Conservation (phyloP, 2,329 filamentous ascomycete genomes). For the Corynespora cassiicola region DNA sequence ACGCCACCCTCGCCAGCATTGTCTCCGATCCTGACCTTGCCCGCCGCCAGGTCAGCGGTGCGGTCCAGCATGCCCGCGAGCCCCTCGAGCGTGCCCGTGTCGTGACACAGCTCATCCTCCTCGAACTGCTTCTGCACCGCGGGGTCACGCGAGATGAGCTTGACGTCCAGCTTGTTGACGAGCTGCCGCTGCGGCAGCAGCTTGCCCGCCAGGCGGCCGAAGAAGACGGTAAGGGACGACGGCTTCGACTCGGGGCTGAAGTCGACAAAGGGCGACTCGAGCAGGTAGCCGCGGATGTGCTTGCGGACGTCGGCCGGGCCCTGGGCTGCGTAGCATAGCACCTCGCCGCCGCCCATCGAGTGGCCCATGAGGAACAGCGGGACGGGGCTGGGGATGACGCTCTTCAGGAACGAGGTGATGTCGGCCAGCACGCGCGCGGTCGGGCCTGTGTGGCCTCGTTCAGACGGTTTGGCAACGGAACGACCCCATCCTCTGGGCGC, state of each 20-base stretch:
- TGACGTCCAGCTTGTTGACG: conserved; percentile 68
- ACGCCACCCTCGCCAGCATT: conserved; percentile 60
- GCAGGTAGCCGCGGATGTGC: conserved; percentile 74
- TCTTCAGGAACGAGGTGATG: conserved; percentile 75
- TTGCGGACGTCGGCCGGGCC: conserved; percentile 60
- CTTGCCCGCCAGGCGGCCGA: conserved; percentile 71
- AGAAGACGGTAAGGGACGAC: conserved; percentile 64
- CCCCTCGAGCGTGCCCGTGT: conserved; percentile 85
- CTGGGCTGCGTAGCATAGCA: conserved; percentile 64
- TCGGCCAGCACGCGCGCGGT: conserved; percentile 77
- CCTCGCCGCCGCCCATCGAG: conserved; percentile 87
- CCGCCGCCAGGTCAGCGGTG: conserved; percentile 65
- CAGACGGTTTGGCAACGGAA: conserved; percentile 65
- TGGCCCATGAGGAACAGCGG: conserved; percentile 89
- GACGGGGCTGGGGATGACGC: conserved; percentile 58
- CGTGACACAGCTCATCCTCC: conserved; percentile 76
- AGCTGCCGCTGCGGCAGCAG: conserved; percentile 73
- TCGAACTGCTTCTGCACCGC: conserved; percentile 66
- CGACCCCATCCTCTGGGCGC: conserved; percentile 78
- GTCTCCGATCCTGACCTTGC: conserved; percentile 55
- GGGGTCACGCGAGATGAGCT: conserved; percentile 71
- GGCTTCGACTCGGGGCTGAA: conserved; percentile 73
- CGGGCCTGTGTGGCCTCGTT: conserved; percentile 76
- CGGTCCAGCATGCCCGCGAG: conserved; percentile 80
- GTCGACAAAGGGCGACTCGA: conserved; percentile 80